Conservation (phyloP, 106 monocot species). For the Allium cepa region DNA sequence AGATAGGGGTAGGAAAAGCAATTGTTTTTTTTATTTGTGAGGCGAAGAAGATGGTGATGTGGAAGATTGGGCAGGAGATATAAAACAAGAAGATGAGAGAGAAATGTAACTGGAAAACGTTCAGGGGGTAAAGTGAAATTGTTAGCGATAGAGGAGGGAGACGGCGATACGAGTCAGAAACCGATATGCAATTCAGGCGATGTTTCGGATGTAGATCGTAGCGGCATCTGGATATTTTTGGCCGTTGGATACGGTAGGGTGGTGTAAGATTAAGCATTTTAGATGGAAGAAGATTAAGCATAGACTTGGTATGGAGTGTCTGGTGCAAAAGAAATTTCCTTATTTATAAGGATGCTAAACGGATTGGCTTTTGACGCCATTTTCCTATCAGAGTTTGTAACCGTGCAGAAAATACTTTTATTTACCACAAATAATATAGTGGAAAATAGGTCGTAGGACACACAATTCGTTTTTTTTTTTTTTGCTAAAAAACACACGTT, state of each 20-base stretch:
- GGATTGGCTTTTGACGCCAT: too few relatives aligned
- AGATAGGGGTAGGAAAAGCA: constrained; percentile 4
- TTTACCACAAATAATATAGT: too few relatives aligned
- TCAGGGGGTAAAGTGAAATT: background rate
- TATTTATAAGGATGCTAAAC: too few relatives aligned
- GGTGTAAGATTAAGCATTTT: background rate
- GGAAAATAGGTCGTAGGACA: too few relatives aligned
- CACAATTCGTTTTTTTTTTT: too few relatives aligned
- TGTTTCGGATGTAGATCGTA: constrained; percentile 2
- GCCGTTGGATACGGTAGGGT: constrained; percentile 2
- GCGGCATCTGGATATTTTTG: background rate
- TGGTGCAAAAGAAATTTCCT: too few relatives aligned
- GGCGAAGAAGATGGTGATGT: constrained; percentile 48
- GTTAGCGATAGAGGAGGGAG: background rate
- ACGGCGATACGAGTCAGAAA: constrained; percentile 17
- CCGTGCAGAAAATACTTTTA: too few relatives aligned
- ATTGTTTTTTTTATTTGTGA: background rate
- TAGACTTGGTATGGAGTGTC: too few relatives aligned
- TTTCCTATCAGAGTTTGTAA: too few relatives aligned
- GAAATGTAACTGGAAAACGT: constrained; percentile 4
- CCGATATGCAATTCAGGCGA: background rate
- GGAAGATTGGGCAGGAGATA: constrained; percentile 16
- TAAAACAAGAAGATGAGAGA: constrained; percentile 11
- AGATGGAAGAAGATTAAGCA: too few relatives aligned
- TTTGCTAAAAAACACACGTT: too few relatives aligned